Conservation (phyloP, 2,329 filamentous ascomycete species). For the Colletotrichum australisinense region DNA sequence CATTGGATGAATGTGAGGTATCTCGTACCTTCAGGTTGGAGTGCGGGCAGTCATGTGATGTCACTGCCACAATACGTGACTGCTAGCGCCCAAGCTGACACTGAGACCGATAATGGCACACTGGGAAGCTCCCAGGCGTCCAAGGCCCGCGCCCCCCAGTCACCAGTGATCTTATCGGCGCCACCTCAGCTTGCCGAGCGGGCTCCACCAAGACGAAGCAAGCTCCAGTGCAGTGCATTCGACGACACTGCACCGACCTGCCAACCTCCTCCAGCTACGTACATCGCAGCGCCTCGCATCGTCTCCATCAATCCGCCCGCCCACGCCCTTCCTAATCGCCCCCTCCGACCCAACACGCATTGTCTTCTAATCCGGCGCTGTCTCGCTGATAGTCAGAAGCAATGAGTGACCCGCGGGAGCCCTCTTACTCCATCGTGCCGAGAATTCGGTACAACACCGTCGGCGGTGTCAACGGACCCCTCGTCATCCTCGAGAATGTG, state of each 20-base stretch:
- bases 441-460: slow-evolving; percentile 96
- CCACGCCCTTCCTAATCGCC: slow-evolving; percentile 30
- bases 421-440: slow-evolving; percentile 69
- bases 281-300: slow-evolving; percentile 31
- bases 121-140: slow-evolving; percentile 24
- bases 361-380: slow-evolving; percentile 30
- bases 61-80: slow-evolving; percentile 40
- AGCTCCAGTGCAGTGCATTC: slow-evolving; percentile 48
- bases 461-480: slow-evolving; percentile 95
- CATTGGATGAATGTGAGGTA: not conserved
- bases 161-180: slow-evolving; percentile 35
- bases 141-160: slow-evolving; percentile 4
- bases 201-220: slow-evolving; percentile 51
- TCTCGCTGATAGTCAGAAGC: slow-evolving; percentile 42
- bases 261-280: slow-evolving; percentile 46
- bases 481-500: slow-evolving; percentile 98
- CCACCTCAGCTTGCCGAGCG: slow-evolving; percentile 35
- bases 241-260: slow-evolving; percentile 39
- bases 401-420: slow-evolving; percentile 68
- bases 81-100: slow-evolving; percentile 15
- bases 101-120: slow-evolving; percentile 10
- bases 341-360: slow-evolving; percentile 35
- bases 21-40: not conserved
- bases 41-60: slow-evolving; percentile 51
- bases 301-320: slow-evolving; percentile 28